A percentile compares a stretch with the other conserved stretches of the same genome.
phyloP scores from a whole-genome alignment of 352 stramenopile genomes.

The Pythium angustatum region DNA sequence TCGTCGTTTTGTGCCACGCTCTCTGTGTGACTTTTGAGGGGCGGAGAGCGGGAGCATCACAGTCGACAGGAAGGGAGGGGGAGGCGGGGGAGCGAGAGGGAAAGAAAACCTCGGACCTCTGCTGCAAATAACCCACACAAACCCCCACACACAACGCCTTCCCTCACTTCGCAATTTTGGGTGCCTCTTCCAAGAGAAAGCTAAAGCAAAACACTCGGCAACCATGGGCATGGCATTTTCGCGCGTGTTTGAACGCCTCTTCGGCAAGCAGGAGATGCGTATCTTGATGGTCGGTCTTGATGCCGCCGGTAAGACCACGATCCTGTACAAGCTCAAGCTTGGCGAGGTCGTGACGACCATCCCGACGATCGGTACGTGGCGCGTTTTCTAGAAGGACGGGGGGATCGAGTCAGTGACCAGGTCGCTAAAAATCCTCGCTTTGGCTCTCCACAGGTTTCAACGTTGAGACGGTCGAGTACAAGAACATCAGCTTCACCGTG shows the following conservation, averaged over 20 bases:
- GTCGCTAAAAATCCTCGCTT: not conserved
- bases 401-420: constrained; percentile 47
- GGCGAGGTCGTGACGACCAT: constrained; percentile 97
- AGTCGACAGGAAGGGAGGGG: constrained; percentile 21
- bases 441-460: constrained; percentile 90
- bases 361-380: constrained; percentile 93
- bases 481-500: constrained; percentile 99
- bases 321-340: constrained; percentile 95
- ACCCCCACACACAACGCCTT: constrained; percentile 6
- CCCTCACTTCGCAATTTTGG: constrained; percentile 34
- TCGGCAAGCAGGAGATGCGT: constrained; percentile 99
- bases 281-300: constrained; percentile 99
- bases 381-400: constrained; percentile 40
- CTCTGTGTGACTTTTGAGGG: constrained; percentile 26
- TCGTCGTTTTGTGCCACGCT: constrained; percentile 28
- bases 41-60: constrained; percentile 25
- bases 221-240: constrained; percentile 98
- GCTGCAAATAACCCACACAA: constrained; percentile 31
- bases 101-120: constrained; percentile 21
- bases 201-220: constrained; percentile 32
- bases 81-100: constrained; percentile 15
- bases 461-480: constrained; percentile 99
- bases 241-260: constrained; percentile 97
- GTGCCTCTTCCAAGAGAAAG: constrained; percentile 28
- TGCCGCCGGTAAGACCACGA: constrained; percentile 99